Percentiles rank a stretch among this genome's conserved stretches.
phyloP scores from a whole-genome alignment of 768 basidiomycete species.

The Nidularia pulvinata region DNA sequence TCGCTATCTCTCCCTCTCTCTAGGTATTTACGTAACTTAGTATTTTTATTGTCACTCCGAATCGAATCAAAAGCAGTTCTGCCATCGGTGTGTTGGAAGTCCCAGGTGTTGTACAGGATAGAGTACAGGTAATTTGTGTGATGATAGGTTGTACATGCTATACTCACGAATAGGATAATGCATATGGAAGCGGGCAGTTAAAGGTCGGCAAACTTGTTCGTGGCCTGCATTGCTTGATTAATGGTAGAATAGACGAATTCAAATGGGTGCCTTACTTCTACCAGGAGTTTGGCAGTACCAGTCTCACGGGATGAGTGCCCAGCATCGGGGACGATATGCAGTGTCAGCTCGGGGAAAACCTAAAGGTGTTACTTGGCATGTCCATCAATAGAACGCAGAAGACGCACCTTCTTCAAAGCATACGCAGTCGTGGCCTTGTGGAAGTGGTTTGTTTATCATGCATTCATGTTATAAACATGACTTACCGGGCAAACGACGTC shows the following conservation, averaged over 20 bases:
- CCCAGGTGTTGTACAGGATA: too few species aligned
- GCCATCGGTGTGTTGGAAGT: too few species aligned
- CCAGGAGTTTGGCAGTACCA: constrained; percentile 66
- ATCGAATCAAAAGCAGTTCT: too few species aligned
- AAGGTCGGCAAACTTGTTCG: constrained; percentile 41
- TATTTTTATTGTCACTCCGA: neutral
- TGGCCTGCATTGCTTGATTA: constrained; percentile 23
- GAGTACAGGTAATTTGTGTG: too few species aligned
- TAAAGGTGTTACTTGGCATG: constrained; percentile 10
- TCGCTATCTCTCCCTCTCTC: neutral
- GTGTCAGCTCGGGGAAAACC: constrained; percentile 77
- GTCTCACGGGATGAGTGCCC: constrained; percentile 84
- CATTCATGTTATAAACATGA: neutral
- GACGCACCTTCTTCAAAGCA: constrained; percentile 65
- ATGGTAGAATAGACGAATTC: neutral
- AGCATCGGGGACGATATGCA: constrained; percentile 81
- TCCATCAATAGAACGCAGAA: neutral
- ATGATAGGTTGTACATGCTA: too few species aligned
- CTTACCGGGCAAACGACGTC: constrained; percentile 87
- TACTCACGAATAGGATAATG: too few species aligned
- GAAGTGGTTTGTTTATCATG: neutral
- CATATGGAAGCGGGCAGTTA: neutral
- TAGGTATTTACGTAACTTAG: constrained; percentile 2
- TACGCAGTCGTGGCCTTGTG: constrained; percentile 76
- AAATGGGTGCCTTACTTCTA: constrained; percentile 47